A percentile compares a stretch with the other conserved stretches of the same genome.
These are phyloP conservation scores for Neopestalotiopsis sp. DNA, from an alignment of 2,329 filamentous ascomycete genomes.

Conservation along the genomic window DNA sequence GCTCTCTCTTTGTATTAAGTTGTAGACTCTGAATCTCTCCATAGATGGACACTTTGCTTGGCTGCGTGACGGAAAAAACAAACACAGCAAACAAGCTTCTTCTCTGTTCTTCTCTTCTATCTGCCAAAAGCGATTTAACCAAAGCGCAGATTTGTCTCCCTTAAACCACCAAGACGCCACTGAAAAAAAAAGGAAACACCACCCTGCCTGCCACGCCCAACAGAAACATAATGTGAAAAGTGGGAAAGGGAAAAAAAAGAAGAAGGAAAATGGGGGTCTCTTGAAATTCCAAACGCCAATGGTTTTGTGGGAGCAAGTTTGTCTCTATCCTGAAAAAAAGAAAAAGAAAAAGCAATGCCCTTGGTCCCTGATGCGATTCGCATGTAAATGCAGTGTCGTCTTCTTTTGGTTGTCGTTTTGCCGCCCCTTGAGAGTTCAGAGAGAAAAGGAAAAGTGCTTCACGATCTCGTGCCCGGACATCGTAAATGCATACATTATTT, in stretches of 20 bases:
- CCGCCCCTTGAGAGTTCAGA: not conserved
- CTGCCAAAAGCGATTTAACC: not conserved
- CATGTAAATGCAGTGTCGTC: constrained; percentile 13
- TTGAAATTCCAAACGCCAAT: constrained; percentile 8
- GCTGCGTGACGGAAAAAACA: no score
- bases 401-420: not conserved
- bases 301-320: not conserved
- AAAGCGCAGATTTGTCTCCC: not conserved
- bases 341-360: not conserved
- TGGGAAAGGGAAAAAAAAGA: not conserved
- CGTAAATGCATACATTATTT: not conserved
- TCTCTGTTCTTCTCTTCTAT: not conserved
- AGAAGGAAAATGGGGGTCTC: not conserved
- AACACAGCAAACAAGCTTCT: not conserved
- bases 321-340: not conserved
- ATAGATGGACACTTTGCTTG: not conserved
- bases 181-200: not conserved
- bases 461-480: not conserved
- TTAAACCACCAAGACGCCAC: not conserved
- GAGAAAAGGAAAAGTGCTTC: not conserved
- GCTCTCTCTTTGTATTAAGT: not conserved
- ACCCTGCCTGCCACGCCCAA: not conserved
- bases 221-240: not conserved
- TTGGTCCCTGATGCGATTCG: not conserved
- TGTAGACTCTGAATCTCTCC: not conserved